phyloP scores from a whole-genome alignment of 2,329 filamentous ascomycete genomes.

The Blastomyces emzantsi region DNA sequence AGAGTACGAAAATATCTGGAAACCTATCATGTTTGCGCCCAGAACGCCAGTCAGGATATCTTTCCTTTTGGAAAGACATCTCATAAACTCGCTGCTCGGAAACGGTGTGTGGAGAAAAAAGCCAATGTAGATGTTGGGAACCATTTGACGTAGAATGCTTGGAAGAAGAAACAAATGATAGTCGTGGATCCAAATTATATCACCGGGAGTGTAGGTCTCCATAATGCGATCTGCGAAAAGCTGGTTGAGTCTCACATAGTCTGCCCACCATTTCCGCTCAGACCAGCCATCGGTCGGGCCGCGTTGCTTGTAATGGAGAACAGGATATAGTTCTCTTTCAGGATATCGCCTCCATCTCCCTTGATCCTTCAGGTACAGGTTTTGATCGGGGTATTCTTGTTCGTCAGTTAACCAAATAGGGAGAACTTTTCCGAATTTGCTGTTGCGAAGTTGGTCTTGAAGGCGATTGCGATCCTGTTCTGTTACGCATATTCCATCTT shows the following conservation, averaged over 20 bases:
- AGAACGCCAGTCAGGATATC: slow-evolving; percentile 84
- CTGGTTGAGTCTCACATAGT: slow-evolving; percentile 89
- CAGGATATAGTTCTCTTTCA: slow-evolving; percentile 81
- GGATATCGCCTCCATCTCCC: slow-evolving; percentile 80
- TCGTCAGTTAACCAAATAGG: slow-evolving; percentile 87
- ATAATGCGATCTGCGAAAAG: slow-evolving; percentile 85
- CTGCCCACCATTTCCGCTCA: slow-evolving; percentile 76
- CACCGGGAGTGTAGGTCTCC: slow-evolving; percentile 81
- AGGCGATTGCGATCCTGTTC: slow-evolving; percentile 61
- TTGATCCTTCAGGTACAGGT: slow-evolving; percentile 69
- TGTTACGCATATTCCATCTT: slow-evolving; percentile 63
- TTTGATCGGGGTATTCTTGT: slow-evolving; percentile 57
- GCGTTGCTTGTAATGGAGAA: slow-evolving; percentile 95
- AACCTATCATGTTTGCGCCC: slow-evolving; percentile 85
- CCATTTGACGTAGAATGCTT: slow-evolving; percentile 73
- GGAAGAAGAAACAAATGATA: slow-evolving; percentile 89
- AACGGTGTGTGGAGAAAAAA: slow-evolving; percentile 95
- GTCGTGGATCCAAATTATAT: slow-evolving; percentile 87
- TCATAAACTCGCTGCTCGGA: slow-evolving; percentile 89
- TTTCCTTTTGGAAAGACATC: slow-evolving; percentile 78
- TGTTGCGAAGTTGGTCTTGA: slow-evolving; percentile 62
- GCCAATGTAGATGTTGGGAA: slow-evolving; percentile 84
- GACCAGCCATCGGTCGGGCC: slow-evolving; percentile 77
- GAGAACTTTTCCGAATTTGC: slow-evolving; percentile 66
- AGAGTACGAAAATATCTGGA: slow-evolving; percentile 93